Base-by-base conservation (phyloP, 2,329 filamentous ascomycete genomes). In the Fusarium piperis region DNA sequence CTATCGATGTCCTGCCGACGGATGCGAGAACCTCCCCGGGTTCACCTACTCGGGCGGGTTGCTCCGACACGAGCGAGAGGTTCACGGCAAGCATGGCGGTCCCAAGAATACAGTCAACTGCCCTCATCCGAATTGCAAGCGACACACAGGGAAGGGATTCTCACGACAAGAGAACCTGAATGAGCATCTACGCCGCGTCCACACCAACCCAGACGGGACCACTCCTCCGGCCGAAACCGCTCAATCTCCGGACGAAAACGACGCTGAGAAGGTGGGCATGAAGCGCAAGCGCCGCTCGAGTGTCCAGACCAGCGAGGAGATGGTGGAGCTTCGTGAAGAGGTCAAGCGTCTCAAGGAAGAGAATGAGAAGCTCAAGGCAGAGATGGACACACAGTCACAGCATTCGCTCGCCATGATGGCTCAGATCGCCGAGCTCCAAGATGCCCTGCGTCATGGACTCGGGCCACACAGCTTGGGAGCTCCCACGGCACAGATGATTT, bases 41-140 rank as follows among this genome's bases (percentile, higher is more conserved):
- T 98, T 98, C 81, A 98, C 95, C 1, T 98, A 98, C 79, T 95
- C 93, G 0, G 95, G 95, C 16, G 95, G 95, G 4, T 89, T 98
- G 0, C 83, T 97, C 18, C 89, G 95, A 51, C 95, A 98, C 82
- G 93, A 97, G 82, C 92, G 95, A 70, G 95, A 98, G 82, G 95
- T 98, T 1, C 95, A 98, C 81, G 91, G 91, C 80, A 94, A 95
- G 83, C 92, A 97, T 76, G 93, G 94, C 62, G 94, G 94, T 2
- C 94, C 94, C 11, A 94, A 95, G 80, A 94, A 97, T 70, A 91
- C 92, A 3, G 88, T 97, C 61, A 93, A 94, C 84, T 98, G 95
- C 77, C 94, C 94, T 0, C 93, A 95, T 77, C 81, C 86, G 38
- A 94, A 94, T 78, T 98, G 95, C 87, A 97, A 97, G 80, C 92